Evolutionary conservation across 345 rosid genomes (phyloP), one percentile per base, ranked within the genome.

Genomic region (Citrus sp.): DNA sequence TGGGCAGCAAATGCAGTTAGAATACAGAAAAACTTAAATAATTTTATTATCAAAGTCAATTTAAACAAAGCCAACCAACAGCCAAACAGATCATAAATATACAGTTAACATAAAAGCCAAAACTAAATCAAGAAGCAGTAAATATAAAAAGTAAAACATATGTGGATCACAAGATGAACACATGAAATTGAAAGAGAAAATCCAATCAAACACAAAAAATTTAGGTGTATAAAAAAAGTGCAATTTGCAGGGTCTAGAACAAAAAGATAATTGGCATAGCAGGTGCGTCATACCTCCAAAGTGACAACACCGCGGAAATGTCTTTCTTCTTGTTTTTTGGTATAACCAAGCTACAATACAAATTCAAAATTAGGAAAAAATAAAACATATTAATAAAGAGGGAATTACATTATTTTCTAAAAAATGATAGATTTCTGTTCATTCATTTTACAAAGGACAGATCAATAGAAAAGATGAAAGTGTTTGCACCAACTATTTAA

Each of bases 241-340:
- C 72, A 68, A n/a, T 24, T 62, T 16, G 21, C 64, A 40, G 21
- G 0, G 40, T 46, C 68, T 30, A 7, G n/a, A 27, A 63, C 28
- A 8, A 21, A 66, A 61, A 61, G 8, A 5, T 9, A 80, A 55
- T 12, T 27, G 7, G 54, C 46, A 70, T 59, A 35, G 73, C 38
- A n/a, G 37, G 73, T 34, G 51, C 65, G 51, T 7, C 65, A 66
- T 88, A 97, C 99, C 99, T 97, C 99, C 88, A 97, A 89, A 65
- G 89, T 86, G 73, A 97, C 87, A 77, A 95, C 97, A 80, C 99
- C 99, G 25, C 96, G 97, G 76, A 97, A 97, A 77, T 90, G 93
- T 77, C 90, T 88, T 80, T 97, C 99, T 83, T 97, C 99, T 87
- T 88, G 93, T 87, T 93, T 97, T 86, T 91, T 93, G 59, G 99